phyloP scores from a whole-genome alignment of 129 eudicot genomes.

The Chrysanthemum makinoi region DNA sequence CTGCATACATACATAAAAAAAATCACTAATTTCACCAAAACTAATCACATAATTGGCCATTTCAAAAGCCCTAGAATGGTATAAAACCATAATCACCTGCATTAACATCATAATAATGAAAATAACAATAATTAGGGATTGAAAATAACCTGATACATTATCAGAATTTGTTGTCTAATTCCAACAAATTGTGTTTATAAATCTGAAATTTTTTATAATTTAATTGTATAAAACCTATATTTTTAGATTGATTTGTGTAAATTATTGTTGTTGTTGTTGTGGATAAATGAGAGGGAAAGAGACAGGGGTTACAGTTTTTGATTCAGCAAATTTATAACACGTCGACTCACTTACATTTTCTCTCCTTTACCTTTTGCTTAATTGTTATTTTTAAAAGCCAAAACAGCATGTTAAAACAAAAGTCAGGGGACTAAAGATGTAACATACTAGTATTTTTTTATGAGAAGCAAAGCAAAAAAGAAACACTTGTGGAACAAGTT shows the following conservation, averaged over 20 bases:
- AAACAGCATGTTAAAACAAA: too few relatives aligned
- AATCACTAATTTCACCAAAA: too few relatives aligned
- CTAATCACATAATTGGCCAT: too few relatives aligned
- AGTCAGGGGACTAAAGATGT: background rate
- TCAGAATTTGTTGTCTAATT: constrained; percentile 13
- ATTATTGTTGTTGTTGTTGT: constrained; percentile 9
- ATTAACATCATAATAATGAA: too few relatives aligned
- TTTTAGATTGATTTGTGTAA: background rate
- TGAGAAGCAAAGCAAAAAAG: background rate
- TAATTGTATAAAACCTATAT: background rate
- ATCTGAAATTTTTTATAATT: too few relatives aligned
- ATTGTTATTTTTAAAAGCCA: too few relatives aligned
- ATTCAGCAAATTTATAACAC: constrained; percentile 15
- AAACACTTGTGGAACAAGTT: constrained; percentile 24
- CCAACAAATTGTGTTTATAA: too few relatives aligned
- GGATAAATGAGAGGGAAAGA: background rate
- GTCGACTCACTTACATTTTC: constrained; percentile 2
- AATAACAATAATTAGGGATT: too few relatives aligned
- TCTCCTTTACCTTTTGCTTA: background rate
- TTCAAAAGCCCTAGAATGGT: too few relatives aligned
- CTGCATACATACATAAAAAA: too few relatives aligned
- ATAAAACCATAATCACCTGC: too few relatives aligned
- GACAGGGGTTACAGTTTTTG: constrained; percentile 27
- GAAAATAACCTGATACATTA: background rate
- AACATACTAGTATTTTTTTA: background rate